A percentile compares a stretch with the other conserved stretches of the same genome.
Evolutionary conservation across 345 rosid genomes (phyloP).

Genomic region (Populus davidiana): DNA sequence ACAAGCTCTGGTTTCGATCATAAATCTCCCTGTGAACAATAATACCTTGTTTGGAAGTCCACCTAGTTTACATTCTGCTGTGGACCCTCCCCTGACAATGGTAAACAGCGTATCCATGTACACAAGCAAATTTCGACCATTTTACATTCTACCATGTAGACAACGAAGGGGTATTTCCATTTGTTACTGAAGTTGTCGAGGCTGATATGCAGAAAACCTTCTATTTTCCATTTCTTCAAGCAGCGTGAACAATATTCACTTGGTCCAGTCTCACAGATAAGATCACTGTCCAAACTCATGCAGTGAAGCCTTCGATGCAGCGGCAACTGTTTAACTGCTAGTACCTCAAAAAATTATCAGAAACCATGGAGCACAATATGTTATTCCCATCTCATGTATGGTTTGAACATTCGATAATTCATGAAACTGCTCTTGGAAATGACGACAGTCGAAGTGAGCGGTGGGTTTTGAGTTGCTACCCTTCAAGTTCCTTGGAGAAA

Average conservation of each 20-base stretch:
- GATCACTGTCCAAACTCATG: too few species aligned
- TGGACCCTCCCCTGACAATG: too few species aligned
- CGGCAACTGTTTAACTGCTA: too few species aligned
- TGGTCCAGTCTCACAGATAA: neutral
- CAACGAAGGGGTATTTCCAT: neutral
- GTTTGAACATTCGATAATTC: neutral
- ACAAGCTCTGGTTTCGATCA: too few species aligned
- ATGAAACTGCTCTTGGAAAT: neutral
- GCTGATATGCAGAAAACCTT: neutral
- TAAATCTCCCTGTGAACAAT: too few species aligned
- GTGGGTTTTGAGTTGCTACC: neutral
- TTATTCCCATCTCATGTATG: neutral
- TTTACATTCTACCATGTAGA: neutral
- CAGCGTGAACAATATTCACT: neutral
- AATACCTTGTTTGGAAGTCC: too few species aligned
- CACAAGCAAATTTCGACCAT: too few species aligned
- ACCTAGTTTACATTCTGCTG: too few species aligned
- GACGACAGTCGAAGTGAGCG: too few species aligned
- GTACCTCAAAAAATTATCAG: neutral
- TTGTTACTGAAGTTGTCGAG: neutral
- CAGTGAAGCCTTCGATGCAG: too few species aligned
- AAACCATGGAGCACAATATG: neutral
- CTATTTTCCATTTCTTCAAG: neutral
- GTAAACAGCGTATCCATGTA: too few species aligned
- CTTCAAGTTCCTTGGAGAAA: neutral